Base-by-base conservation (phyloP, 805 yeast genomes). In the Zygoascus ofunaensis region DNA sequence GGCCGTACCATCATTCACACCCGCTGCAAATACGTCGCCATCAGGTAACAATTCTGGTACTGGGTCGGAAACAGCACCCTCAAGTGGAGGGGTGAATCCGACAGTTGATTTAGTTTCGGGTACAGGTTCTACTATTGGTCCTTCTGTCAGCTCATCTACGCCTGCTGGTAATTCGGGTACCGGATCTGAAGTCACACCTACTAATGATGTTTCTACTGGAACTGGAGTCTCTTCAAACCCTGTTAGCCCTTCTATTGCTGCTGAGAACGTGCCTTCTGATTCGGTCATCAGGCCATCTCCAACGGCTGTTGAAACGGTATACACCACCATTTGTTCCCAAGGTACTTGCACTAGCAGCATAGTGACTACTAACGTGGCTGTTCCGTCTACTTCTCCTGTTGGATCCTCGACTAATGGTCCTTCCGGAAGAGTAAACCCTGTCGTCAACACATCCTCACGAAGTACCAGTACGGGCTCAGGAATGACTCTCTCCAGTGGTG, bases 301-400 rank as follows among this genome's bases (percentile, higher is more conserved):
- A 7, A 33, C 18, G 18, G 15, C 35, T n/a, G n/a, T n/a, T n/a
- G n/a, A 7, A 15, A 33, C 35, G 14, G 15, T 5, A 33, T 33
- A 33, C 35, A 33, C 35, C 15, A 33, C 35, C 15, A 18, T n/a
- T 5, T 33, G 35, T 14, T 5, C 7, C 15, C n/a, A 20, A 26
- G 34, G 18, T 4, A 18, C 20, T 18, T 42, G 45, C 45, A 14
- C 42, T n/a, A 34, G 17, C 5, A 12, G 24, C 15, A 41, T 41
- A 20, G 42, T 44, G 4, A 36, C 41, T 21, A 42, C 45, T 5
- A 36, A n/a, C n/a, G n/a, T n/a, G n/a, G n/a, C n/a, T n/a, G n/a
- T n/a, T n/a, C n/a, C n/a, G n/a, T n/a, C n/a, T n/a, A n/a, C n/a
- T n/a, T n/a, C n/a, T n/a, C n/a, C n/a, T n/a, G n/a, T n/a, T n/a